Conservation (phyloP, 495 filamentous ascomycete species). For the Patellaria atrata region DNA sequence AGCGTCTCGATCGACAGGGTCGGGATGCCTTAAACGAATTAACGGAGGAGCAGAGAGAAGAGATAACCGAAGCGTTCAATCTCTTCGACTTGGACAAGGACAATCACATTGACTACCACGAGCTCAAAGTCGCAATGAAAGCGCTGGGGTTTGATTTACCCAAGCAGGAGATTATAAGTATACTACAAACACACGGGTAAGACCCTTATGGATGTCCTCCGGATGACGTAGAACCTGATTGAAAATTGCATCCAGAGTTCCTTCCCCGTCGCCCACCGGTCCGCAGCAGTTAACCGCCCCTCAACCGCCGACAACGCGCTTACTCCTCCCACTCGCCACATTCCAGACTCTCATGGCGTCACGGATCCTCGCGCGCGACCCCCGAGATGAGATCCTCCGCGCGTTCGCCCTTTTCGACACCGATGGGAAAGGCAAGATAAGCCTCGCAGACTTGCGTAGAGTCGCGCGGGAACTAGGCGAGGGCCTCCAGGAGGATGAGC, state of each 20-base stretch:
- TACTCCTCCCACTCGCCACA: slow-evolving; percentile 54
- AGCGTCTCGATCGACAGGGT: slow-evolving; percentile 26
- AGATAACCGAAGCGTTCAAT: slow-evolving; percentile 87
- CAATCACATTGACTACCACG: slow-evolving; percentile 86
- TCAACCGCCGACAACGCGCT: slow-evolving; percentile 31
- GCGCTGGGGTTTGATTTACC: slow-evolving; percentile 85
- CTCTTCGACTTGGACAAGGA: slow-evolving; percentile 98
- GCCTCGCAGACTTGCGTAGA: slow-evolving; percentile 65
- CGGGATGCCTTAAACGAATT: slow-evolving; percentile 32
- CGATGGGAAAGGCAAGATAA: slow-evolving; percentile 69
- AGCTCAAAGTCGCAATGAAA: slow-evolving; percentile 94
- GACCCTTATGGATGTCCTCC: too few species aligned
- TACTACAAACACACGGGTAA: slow-evolving; percentile 64
- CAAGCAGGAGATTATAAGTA: slow-evolving; percentile 63
- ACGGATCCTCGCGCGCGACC: slow-evolving; percentile 68
- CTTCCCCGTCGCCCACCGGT: background rate
- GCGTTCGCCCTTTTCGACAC: slow-evolving; percentile 86
- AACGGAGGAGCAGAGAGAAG: slow-evolving; percentile 76
- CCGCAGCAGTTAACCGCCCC: slow-evolving; percentile 22
- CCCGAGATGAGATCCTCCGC: slow-evolving; percentile 76
- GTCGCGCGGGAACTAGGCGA: slow-evolving; percentile 89
- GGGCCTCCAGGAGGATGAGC: slow-evolving; percentile 78
- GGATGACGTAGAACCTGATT: too few species aligned
- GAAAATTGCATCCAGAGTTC: too few species aligned
- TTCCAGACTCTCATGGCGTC: slow-evolving; percentile 70